phyloP scores from a whole-genome alignment of 805 yeast species.

The Wickerhamiella bombiphila region DNA sequence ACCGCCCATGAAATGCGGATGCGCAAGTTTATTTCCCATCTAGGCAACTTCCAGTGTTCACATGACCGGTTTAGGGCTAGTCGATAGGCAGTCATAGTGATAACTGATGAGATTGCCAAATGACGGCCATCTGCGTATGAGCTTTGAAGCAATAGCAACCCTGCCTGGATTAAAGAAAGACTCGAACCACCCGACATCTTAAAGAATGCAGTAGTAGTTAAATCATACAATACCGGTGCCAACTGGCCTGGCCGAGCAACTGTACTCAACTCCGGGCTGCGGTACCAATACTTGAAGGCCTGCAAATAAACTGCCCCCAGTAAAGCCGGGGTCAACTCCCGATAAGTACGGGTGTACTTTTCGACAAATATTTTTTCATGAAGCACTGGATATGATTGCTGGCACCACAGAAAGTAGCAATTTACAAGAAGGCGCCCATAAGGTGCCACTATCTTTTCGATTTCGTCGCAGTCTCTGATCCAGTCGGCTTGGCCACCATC shows the following conservation, averaged over 20 bases:
- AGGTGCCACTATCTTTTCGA: conserved; percentile 80
- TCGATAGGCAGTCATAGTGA: conserved; percentile 79
- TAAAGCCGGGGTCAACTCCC: conserved; percentile 83
- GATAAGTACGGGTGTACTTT: conserved; percentile 76
- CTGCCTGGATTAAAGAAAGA: conserved; percentile 48
- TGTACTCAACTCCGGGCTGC: conserved; percentile 60
- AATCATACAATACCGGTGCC: conserved; percentile 47
- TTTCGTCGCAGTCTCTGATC: conserved; percentile 65
- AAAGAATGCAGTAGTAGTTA: conserved; percentile 49
- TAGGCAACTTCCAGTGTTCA: conserved; percentile 78
- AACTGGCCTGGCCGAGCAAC: conserved; percentile 57
- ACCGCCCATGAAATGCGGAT: conserved; percentile 93
- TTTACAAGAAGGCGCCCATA: conserved; percentile 63
- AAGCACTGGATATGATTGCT: conserved; percentile 80
- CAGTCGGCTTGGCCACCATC: conserved; percentile 62
- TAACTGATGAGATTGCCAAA: conserved; percentile 77
- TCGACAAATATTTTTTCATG: conserved; percentile 87
- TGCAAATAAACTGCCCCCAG: conserved; percentile 80
- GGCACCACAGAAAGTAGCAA: conserved; percentile 69
- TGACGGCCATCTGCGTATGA: conserved; percentile 43
- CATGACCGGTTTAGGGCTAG: conserved; percentile 86
- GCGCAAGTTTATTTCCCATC: conserved; percentile 87
- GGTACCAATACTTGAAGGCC: conserved; percentile 92
- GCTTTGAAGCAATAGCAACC: conserved; percentile 33
- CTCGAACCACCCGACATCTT: conserved; percentile 78